Evolutionary conservation across 495 filamentous ascomycete species (phyloP).

Genomic region (Podospora pseudoanserina): DNA sequence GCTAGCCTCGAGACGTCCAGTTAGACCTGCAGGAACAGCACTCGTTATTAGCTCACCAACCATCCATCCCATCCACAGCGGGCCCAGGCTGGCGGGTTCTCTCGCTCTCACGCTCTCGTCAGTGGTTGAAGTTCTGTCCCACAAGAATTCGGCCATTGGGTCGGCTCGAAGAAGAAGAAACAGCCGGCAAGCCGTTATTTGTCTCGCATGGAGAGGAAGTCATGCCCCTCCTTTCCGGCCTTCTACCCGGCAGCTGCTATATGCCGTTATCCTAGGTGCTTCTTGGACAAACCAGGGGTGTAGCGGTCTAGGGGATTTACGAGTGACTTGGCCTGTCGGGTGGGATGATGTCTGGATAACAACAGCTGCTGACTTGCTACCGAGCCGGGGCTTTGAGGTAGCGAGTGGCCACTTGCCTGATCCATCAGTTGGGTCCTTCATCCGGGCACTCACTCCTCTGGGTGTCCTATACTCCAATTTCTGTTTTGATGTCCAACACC

Average conservation of each 20-base stretch:
- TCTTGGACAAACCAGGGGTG: background rate
- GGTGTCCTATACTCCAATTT: too few species aligned
- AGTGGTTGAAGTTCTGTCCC: background rate
- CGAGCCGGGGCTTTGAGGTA: too few species aligned
- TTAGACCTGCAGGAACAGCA: constrained; percentile 2
- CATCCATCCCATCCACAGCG: background rate
- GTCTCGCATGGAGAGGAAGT: constrained; percentile 18
- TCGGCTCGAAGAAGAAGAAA: background rate
- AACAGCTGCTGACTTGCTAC: background rate
- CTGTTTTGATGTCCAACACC: too few species aligned
- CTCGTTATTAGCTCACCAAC: constrained; percentile 2
- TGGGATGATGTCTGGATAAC: background rate
- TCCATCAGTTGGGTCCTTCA: background rate
- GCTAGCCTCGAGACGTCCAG: background rate
- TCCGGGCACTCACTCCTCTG: background rate
- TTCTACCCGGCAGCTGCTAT: constrained; percentile 9
- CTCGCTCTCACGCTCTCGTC: background rate
- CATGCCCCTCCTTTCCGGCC: constrained; percentile 30
- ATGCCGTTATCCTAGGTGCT: constrained; percentile 9
- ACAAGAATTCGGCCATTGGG: background rate
- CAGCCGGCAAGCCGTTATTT: background rate
- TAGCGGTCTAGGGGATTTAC: constrained; percentile 9
- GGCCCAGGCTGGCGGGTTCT: background rate
- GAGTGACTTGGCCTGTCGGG: constrained; percentile 2
- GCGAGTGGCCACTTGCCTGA: background rate